Evolutionary conservation across 2,329 filamentous ascomycete genomes (phyloP), one percentile per base, ranked within the genome.

Genomic region (Capronia epimyces): DNA sequence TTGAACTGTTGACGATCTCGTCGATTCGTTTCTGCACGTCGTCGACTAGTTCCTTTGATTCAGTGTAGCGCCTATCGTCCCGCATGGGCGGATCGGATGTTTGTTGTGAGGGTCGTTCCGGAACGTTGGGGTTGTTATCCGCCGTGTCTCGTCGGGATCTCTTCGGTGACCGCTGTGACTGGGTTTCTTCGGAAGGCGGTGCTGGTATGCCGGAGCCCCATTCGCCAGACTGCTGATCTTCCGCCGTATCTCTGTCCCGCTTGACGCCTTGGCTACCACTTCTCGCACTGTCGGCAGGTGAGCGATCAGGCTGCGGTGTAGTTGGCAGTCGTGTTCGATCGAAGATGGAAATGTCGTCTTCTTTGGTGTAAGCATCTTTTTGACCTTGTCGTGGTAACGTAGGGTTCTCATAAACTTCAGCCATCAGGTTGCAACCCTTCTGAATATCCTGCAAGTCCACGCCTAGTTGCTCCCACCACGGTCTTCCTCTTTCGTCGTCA

Each of bases 381-480:
- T 71, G 70, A 53, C 67, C 70, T 37, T 71, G 67, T 41, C 66
- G 68, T 52, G 72, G 70, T 40, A 72, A 60, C 10, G 69, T 65
- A 48, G 69, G 69, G 50, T 63, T 68, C 54, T 75, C 72, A 56
- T 75, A 75, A 21, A 74, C 66, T 29, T 71, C 81, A 29, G 82
- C 80, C 75, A 96, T 86, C 47, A 87, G 77, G 48, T 86, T 83
- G 60, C 90, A 87, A 3, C 89, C 88, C 60, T 78, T 78, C 36
- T 78, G 71, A 56, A 94, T 86, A 55, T 86, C 81, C 18, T 76
- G 74, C 59, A 91, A 76, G 56, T 83, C 79, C 29, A 89, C 86
- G 27, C 81, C 80, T 46, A 95, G 71, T 49, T 81, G 78, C 53
- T 83, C 83, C 91, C 91, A 98, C 93, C 93, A 98, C 0, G 90